These are phyloP conservation scores for Rutstroemia sydowiana DNA, from an alignment of 2,329 filamentous ascomycete genomes.

Conservation along the genomic window DNA sequence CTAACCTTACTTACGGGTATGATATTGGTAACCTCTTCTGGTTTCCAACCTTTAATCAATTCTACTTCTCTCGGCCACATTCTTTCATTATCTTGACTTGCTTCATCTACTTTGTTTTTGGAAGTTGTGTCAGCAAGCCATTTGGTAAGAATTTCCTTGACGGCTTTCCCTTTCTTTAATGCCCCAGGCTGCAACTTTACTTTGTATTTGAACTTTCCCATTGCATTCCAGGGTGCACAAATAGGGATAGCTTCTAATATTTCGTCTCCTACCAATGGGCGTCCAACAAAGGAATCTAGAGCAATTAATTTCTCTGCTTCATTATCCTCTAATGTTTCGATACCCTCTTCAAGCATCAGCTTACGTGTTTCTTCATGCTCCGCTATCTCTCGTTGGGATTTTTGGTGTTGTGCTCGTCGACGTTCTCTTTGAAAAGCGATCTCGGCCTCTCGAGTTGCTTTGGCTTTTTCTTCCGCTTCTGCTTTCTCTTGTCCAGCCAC, in stretches of 20 bases:
- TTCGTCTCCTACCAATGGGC: constrained; percentile 74
- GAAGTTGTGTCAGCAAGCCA: constrained; percentile 60
- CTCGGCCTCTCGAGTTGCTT: constrained; percentile 64
- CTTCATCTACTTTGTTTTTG: constrained; percentile 55
- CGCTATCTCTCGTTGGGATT: constrained; percentile 66
- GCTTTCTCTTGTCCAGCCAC: constrained; percentile 58
- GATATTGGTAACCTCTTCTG: constrained; percentile 72
- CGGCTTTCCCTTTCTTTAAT: constrained; percentile 88
- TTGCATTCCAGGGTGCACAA: constrained; percentile 57
- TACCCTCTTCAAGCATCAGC: constrained; percentile 50
- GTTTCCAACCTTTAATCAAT: constrained; percentile 70
- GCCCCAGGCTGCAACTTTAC: constrained; percentile 87
- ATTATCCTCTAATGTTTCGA: constrained; percentile 52
- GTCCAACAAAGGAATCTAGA: constrained; percentile 69
- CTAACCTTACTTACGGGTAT: constrained; percentile 75
- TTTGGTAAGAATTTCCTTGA: constrained; percentile 78
- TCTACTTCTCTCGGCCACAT: constrained; percentile 87
- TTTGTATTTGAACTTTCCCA: constrained; percentile 79
- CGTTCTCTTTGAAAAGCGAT: constrained; percentile 65
- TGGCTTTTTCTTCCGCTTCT: constrained; percentile 60
- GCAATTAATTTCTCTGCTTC: constrained; percentile 45
- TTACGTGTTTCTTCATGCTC: constrained; percentile 67
- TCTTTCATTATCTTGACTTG: constrained; percentile 56
- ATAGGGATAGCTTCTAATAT: constrained; percentile 60
- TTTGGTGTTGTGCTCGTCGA: constrained; percentile 71